Evolutionary conservation across 176 grass and related monocot genomes (phyloP), one percentile per base, ranked within the genome.

Genomic region (Eleusine coracana): DNA sequence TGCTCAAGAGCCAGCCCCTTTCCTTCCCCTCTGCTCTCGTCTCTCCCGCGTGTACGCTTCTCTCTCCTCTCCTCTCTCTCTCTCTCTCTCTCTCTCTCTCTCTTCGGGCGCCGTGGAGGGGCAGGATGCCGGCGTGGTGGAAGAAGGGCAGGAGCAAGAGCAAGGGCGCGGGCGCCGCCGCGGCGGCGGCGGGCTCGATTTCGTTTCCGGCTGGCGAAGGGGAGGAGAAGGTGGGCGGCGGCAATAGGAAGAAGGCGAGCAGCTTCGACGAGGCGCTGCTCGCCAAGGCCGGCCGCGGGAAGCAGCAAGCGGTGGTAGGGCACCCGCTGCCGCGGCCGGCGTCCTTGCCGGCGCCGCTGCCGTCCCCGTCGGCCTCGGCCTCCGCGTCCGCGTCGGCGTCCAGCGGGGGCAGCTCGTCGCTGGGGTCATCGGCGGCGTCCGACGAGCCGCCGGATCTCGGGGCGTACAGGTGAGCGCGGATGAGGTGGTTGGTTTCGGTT

Each of bases 81-180:
- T 29, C 44, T 78, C 41, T 59, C 38, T 31, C 38, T 29, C 44
- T 21, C n/a, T 48, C 52, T 14, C 17, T 65, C 49, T 67, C 68
- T 61, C 28, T 10, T 28, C 7, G 28, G 76, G 8, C 70, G 65
- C 70, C 41, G 76, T 34, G 60, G 61, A 59, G 28, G 5, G 66
- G 66, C 1, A 76, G 56, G 91, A 93, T 93, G 88, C 91, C 70
- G 70, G 23, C 82, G 82, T 93, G 91, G 91, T 93, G 91, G 91
- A 93, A 82, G 73, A 90, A 61, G 63, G 80, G 81, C 7, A 56
- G 80, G 68, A 27, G 54, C 74, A 60, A 76, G 60, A 28, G 49
- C 77, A 81, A 72, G 78, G 65, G 81, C 2, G 1, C 39, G 74
- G 65, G 81, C 2, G 1, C 39, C 11, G 66, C 68, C 13, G 39